Percentiles rank a stretch among this genome's conserved stretches.
Evolutionary conservation across 1,139 yeast species (phyloP).

Genomic region (Kodamaea ohmeri): DNA sequence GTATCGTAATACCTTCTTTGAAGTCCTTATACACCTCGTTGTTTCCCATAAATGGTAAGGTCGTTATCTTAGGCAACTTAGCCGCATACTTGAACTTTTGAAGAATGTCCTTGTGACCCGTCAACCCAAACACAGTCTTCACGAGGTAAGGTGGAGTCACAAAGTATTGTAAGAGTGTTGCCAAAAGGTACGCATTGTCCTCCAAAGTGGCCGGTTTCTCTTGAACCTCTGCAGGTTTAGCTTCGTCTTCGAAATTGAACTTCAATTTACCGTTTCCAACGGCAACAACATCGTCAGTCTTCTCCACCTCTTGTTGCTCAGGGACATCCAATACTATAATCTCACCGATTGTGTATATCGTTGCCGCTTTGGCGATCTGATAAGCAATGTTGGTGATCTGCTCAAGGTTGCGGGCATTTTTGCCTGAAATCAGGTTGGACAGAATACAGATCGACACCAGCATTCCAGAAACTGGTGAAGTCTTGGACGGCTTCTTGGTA

Average conservation of each 20-base stretch:
- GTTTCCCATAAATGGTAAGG: slow-evolving; percentile 70
- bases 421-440: slow-evolving; percentile 48
- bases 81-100: slow-evolving; percentile 61
- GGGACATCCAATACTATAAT: slow-evolving; percentile 63
- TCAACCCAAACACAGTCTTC: slow-evolving; percentile 51
- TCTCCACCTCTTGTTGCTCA: slow-evolving; percentile 18
- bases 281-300: slow-evolving; percentile 22
- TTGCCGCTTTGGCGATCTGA: slow-evolving; percentile 75
- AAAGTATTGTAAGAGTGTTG: slow-evolving; percentile 73
- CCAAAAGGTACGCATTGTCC: slow-evolving; percentile 53
- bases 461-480: slow-evolving; percentile 18
- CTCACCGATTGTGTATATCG: slow-evolving; percentile 68
- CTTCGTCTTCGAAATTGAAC: slow-evolving; percentile 36
- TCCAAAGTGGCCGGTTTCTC: slow-evolving; percentile 17
- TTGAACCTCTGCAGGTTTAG: slow-evolving; percentile 10
- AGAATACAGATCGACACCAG: slow-evolving; percentile 62
- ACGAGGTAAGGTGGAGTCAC: slow-evolving; percentile 84
- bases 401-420: slow-evolving; percentile 61
- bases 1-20: slow-evolving; percentile 71
- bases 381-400: slow-evolving; percentile 73
- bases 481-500: slow-evolving; percentile 35
- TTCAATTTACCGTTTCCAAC: slow-evolving; percentile 33
- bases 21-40: slow-evolving; percentile 34
- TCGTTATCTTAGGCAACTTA: slow-evolving; percentile 67
- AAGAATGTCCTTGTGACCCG: slow-evolving; percentile 27